phyloP scores from a whole-genome alignment of 768 basidiomycete species.

The Termitomyces sp. region DNA sequence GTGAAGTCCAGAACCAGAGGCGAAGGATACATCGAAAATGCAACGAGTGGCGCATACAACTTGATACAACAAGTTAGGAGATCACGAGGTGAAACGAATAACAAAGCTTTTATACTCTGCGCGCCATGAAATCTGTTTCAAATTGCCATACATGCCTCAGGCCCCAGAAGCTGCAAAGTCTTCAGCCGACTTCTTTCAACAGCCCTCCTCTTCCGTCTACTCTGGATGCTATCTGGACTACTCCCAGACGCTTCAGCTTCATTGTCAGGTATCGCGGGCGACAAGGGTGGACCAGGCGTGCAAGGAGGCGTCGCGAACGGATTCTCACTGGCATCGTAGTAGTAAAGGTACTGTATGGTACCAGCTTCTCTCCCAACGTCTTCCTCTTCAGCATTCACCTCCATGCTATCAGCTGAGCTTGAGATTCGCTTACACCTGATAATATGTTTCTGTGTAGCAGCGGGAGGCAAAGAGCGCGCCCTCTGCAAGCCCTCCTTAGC shows the following conservation, averaged over 20 bases:
- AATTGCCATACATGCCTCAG: conserved; percentile 7
- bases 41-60: neutral
- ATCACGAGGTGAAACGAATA: neutral
- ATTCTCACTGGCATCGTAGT: neutral
- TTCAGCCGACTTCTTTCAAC: conserved; percentile 6
- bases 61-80: neutral
- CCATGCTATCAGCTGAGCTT: neutral
- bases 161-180: conserved; percentile 8
- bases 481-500: neutral
- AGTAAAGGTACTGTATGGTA: neutral
- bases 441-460: neutral
- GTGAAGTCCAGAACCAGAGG: neutral
- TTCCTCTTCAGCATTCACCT: neutral
- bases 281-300: conserved; percentile 5
- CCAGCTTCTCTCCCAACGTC: neutral
- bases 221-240: conserved; percentile 3
- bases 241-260: neutral
- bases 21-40: neutral
- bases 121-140: neutral
- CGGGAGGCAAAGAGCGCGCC: conserved; percentile 3
- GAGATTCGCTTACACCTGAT: neutral
- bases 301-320: conserved; percentile 10
- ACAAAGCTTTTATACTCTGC: no score
- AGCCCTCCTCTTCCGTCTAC: neutral
- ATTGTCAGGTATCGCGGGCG: neutral